Percentiles rank a stretch among this genome's conserved stretches.
phyloP scores from a whole-genome alignment of 352 stramenopile species.

The Phytophthora meadii region DNA sequence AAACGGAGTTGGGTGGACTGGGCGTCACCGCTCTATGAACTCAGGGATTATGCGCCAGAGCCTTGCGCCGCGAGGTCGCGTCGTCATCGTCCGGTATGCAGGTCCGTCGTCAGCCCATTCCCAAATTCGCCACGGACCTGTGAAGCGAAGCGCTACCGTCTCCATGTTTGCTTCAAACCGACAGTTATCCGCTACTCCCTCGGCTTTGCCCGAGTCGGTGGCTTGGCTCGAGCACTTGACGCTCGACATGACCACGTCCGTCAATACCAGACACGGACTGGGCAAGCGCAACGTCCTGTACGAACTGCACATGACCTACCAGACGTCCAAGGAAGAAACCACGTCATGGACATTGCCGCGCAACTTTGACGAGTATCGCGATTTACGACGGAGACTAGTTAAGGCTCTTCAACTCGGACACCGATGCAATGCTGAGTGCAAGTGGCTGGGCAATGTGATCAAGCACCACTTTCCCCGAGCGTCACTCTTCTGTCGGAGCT shows the following conservation, averaged over 20 bases:
- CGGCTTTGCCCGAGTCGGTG: constrained; percentile 36
- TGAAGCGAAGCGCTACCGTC: constrained; percentile 14
- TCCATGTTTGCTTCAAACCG: constrained; percentile 29
- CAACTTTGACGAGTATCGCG: constrained; percentile 50
- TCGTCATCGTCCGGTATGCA: constrained; percentile 13
- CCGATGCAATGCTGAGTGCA: constrained; percentile 63
- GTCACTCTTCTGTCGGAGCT: constrained; percentile 42
- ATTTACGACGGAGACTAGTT: constrained; percentile 47
- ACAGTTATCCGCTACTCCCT: constrained; percentile 3
- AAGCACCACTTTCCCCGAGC: constrained; percentile 60
- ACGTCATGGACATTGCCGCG: constrained; percentile 39
- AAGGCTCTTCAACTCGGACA: constrained; percentile 56
- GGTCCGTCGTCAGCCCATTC: constrained; percentile 14
- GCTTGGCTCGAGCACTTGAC: constrained; percentile 39
- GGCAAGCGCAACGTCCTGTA: constrained; percentile 38
- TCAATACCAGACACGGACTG: constrained; percentile 20
- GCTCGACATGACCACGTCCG: constrained; percentile 36
- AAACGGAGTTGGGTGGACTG: constrained; percentile 15
- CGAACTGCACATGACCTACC: constrained; percentile 43
- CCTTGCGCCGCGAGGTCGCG: neutral
- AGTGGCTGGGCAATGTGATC: constrained; percentile 62
- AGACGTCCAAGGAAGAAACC: constrained; percentile 27
- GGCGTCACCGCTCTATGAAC: neutral
- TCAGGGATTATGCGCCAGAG: constrained; percentile 27
- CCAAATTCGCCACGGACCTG: constrained; percentile 8